These are phyloP conservation scores for Solanum arcanum DNA, from an alignment of 257 asterid species.

Conservation along the genomic window DNA sequence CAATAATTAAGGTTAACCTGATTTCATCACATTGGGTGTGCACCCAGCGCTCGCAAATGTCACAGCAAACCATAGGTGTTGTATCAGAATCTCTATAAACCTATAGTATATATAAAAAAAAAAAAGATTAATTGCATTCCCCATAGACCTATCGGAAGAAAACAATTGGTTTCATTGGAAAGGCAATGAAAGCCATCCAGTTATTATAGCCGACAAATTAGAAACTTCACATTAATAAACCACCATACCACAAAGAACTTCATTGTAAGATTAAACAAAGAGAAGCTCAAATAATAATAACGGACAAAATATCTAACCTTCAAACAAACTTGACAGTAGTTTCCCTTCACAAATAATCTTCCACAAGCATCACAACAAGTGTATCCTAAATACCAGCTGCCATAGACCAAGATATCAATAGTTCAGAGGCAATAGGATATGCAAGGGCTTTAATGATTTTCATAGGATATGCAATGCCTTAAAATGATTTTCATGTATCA, in stretches of 20 bases:
- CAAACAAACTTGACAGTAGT: slow-evolving; percentile 94
- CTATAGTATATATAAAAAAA: slow-evolving; percentile 21
- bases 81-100: slow-evolving; percentile 98
- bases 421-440: not conserved
- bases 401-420: slow-evolving; percentile 4
- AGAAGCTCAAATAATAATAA: not conserved
- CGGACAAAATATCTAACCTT: slow-evolving; percentile 40
- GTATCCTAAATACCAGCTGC: slow-evolving; percentile 98
- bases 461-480: not conserved
- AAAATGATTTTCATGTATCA: not conserved
- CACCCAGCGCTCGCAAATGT: slow-evolving; percentile 95
- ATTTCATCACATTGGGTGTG: slow-evolving; percentile 95
- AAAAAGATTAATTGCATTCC: slow-evolving; percentile 8
- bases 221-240: not conserved
- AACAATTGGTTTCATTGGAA: not conserved
- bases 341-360: slow-evolving; percentile 87
- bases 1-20: slow-evolving; percentile 37
- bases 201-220: not conserved
- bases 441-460: not conserved
- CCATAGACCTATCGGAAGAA: not conserved
- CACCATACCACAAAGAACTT: not conserved
- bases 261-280: not conserved
- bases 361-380: slow-evolving; percentile 99
- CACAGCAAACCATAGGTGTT: slow-evolving; percentile 99
- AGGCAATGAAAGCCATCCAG: not conserved